A percentile compares a stretch with the other conserved stretches of the same genome.
Conservation (phyloP, 2,329 filamentous ascomycete genomes). For the Claviceps sp. region DNA sequence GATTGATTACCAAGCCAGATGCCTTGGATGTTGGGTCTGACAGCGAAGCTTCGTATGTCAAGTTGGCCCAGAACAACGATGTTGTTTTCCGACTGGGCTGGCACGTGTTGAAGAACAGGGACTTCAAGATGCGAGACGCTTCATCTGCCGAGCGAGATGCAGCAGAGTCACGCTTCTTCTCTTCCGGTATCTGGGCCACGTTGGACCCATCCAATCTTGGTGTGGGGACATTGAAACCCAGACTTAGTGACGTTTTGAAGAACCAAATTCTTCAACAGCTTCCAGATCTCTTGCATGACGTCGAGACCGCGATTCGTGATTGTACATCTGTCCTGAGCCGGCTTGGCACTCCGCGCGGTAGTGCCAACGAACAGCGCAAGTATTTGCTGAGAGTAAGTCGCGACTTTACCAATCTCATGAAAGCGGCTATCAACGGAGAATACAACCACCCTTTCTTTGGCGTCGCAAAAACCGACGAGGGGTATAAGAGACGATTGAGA, state of each 20-base stretch:
- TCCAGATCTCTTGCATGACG: slow-evolving; percentile 29
- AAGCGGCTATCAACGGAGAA: slow-evolving; percentile 32
- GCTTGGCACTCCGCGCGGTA: slow-evolving; percentile 36
- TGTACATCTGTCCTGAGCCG: slow-evolving; percentile 19
- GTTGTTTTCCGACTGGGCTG: slow-evolving; percentile 36
- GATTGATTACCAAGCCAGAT: slow-evolving; percentile 46
- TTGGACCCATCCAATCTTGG: slow-evolving; percentile 28
- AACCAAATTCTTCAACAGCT: slow-evolving; percentile 33
- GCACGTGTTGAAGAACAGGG: slow-evolving; percentile 35
- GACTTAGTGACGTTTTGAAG: slow-evolving; percentile 37
- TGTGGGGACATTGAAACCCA: slow-evolving; percentile 29
- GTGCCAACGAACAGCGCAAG: slow-evolving; percentile 29
- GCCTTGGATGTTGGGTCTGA: slow-evolving; percentile 18
- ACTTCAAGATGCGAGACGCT: slow-evolving; percentile 20
- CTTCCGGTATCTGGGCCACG: slow-evolving; percentile 23
- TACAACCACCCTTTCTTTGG: slow-evolving; percentile 41
- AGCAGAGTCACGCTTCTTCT: slow-evolving; percentile 30
- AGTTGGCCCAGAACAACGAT: slow-evolving; percentile 31
- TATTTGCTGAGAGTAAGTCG: slow-evolving; percentile 34
- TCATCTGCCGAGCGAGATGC: slow-evolving; percentile 23
- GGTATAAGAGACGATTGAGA: slow-evolving; percentile 33
- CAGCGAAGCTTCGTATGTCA: slow-evolving; percentile 25
- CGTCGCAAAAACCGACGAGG: slow-evolving; percentile 12
- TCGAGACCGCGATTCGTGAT: slow-evolving; percentile 14
- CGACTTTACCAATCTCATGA: slow-evolving; percentile 29